phyloP scores from a whole-genome alignment of 2,329 filamentous ascomycete species.

The Fusarium piperis region DNA sequence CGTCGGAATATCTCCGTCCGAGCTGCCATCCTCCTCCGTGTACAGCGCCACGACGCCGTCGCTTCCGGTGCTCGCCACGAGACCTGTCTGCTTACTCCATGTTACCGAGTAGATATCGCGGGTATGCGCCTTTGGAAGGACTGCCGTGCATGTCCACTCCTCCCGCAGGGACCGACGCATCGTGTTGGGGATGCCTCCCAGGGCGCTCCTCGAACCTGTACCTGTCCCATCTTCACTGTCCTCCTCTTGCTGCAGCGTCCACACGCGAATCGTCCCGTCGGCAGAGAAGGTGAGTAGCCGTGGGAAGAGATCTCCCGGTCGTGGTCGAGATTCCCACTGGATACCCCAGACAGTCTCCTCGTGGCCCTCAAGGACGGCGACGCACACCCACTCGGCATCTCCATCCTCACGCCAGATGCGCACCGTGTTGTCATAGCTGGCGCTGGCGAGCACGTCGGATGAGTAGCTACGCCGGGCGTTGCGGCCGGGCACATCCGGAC shows the following conservation, averaged over 20 bases:
- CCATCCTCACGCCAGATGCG: conserved; percentile 89
- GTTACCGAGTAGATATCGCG: conserved; percentile 84
- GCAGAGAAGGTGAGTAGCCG: conserved; percentile 86
- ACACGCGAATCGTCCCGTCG: conserved; percentile 81
- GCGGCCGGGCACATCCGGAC: conserved; percentile 71
- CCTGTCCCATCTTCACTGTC: conserved; percentile 43
- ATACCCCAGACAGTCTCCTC: conserved; percentile 89
- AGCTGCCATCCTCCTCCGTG: neutral
- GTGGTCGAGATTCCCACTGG: conserved; percentile 69
- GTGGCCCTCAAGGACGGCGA: conserved; percentile 83
- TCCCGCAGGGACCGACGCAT: conserved; percentile 83
- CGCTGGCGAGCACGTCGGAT: conserved; percentile 82
- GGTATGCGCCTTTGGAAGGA: conserved; percentile 80
- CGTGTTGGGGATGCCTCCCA: conserved; percentile 83
- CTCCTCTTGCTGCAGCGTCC: conserved; percentile 71
- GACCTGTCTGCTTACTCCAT: conserved; percentile 82
- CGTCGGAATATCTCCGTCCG: conserved; percentile 21
- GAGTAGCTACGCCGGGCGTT: conserved; percentile 59
- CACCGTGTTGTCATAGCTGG: conserved; percentile 94
- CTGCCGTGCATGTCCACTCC: conserved; percentile 81
- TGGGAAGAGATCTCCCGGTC: conserved; percentile 56
- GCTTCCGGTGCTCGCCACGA: conserved; percentile 88
- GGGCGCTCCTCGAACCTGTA: conserved; percentile 50
- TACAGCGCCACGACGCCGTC: conserved; percentile 87
- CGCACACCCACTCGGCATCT: conserved; percentile 91